These are phyloP conservation scores for Tardiomyces digboiensis DNA, from an alignment of 1,139 yeast genomes.

Conservation along the genomic window DNA sequence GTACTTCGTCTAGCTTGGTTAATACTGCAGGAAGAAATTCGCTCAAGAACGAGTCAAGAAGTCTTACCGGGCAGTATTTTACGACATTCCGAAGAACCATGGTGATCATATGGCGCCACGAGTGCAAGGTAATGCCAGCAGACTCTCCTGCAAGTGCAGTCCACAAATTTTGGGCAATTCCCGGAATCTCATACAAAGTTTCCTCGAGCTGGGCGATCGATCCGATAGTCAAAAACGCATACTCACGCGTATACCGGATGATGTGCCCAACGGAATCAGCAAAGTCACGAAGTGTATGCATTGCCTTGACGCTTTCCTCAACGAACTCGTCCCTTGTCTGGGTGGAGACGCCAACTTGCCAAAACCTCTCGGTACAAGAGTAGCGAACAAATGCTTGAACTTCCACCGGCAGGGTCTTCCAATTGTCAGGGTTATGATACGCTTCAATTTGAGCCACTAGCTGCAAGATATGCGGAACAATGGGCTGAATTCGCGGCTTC, in stretches of 20 bases:
- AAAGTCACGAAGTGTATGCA: conserved; percentile 87
- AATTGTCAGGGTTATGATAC: conserved; percentile 86
- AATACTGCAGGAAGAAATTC: conserved; percentile 73
- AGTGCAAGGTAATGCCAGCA: conserved; percentile 82
- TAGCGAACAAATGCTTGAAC: conserved; percentile 86
- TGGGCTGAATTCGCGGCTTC: conserved; percentile 91
- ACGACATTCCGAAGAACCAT: conserved; percentile 80
- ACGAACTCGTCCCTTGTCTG: conserved; percentile 92
- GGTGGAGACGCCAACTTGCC: conserved; percentile 97
- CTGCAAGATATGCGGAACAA: conserved; percentile 83
- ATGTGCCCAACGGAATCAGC: conserved; percentile 99
- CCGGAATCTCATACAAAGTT: conserved; percentile 79
- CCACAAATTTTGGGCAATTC: conserved; percentile 69
- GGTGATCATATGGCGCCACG: conserved; percentile 96
- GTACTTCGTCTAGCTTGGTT: conserved; percentile 57
- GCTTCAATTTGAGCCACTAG: conserved; percentile 85
- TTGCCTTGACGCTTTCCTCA: conserved; percentile 90
- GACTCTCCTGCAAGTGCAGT: conserved; percentile 80
- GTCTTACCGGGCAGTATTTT: conserved; percentile 74
- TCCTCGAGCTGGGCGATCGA: conserved; percentile 87
- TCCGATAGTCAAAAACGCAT: conserved; percentile 84
- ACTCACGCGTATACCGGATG: conserved; percentile 90
- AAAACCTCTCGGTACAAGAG: conserved; percentile 85
- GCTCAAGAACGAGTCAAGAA: conserved; percentile 59
- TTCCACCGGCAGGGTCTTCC: conserved; percentile 79